A percentile compares a stretch with the other conserved stretches of the same genome.
Evolutionary conservation across 2,329 filamentous ascomycete species (phyloP).

Genomic region (Ophiostoma fasciatum): DNA sequence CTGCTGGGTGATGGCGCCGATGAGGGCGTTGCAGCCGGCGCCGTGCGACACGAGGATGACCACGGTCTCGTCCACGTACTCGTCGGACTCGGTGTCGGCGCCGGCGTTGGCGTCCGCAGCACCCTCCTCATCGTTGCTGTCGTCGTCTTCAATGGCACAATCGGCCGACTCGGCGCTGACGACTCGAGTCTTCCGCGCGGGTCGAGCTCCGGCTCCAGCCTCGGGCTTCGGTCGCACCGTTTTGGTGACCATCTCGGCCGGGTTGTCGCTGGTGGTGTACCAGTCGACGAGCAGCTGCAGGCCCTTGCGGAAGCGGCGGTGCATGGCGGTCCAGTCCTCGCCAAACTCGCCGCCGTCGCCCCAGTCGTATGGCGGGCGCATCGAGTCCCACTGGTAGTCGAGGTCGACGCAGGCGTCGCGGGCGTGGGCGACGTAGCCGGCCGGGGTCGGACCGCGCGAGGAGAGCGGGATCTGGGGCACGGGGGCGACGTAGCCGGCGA

Average conservation of each 20-base stretch:
- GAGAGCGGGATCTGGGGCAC: constrained; percentile 74
- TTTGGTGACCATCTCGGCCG: constrained; percentile 36
- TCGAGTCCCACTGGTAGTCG: constrained; percentile 96
- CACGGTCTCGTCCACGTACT: constrained; percentile 57
- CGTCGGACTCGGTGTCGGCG: constrained; percentile 21
- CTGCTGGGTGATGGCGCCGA: constrained; percentile 81
- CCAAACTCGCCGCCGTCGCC: constrained; percentile 76
- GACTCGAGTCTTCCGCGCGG: no score
- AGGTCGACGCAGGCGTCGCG: constrained; percentile 71
- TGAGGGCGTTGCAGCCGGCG: constrained; percentile 88
- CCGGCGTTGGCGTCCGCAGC: background rate
- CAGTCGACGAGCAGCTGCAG: constrained; percentile 67
- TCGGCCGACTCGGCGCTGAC: constrained; percentile 16
- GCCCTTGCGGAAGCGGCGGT: constrained; percentile 71
- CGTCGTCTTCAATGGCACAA: constrained; percentile 13
- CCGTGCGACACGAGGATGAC: constrained; percentile 86
- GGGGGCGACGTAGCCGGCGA: constrained; percentile 52
- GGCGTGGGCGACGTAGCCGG: constrained; percentile 80
- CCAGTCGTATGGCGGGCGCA: constrained; percentile 63
- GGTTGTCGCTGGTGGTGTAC: constrained; percentile 48
- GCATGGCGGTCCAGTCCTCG: constrained; percentile 95
- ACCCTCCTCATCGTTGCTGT: background rate
- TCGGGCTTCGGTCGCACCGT: constrained; percentile 16
- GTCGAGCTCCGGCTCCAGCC: no score
- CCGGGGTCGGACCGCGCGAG: constrained; percentile 63